These are phyloP conservation scores for Graphiopsis chlorocephala DNA, from an alignment of 2,329 filamentous ascomycete genomes.

Conservation along the genomic window DNA sequence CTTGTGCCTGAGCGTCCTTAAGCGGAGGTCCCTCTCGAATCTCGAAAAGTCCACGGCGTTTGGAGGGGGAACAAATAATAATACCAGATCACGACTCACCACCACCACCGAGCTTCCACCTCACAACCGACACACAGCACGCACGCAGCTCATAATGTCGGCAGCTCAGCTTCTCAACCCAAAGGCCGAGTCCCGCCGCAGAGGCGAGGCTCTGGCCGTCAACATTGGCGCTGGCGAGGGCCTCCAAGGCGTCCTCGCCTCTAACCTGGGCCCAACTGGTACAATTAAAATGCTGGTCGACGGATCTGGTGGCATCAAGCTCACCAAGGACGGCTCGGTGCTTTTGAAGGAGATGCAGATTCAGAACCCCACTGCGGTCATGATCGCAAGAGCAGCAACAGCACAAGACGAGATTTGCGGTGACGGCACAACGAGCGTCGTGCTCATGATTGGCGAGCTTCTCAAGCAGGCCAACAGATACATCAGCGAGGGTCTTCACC, in stretches of 20 bases:
- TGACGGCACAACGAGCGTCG: conserved; percentile 95
- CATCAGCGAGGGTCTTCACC: conserved; percentile 95
- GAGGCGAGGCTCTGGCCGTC: conserved; percentile 92
- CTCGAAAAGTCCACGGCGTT: not conserved
- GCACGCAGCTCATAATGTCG: conserved; percentile 63
- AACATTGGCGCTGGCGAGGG: conserved; percentile 97
- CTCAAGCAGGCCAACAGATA: conserved; percentile 96
- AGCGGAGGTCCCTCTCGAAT: not conserved
- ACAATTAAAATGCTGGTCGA: conserved; percentile 90
- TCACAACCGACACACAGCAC: conserved; percentile 3
- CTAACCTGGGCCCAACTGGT: conserved; percentile 88
- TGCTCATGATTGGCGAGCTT: conserved; percentile 91
- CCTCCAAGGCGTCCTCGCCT: conserved; percentile 73
- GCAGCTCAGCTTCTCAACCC: conserved; percentile 97
- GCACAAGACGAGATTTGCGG: conserved; percentile 98
- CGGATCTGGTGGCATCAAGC: conserved; percentile 76
- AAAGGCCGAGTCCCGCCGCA: conserved; percentile 95
- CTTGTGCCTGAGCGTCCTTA: not conserved
- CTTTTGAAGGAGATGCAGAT: conserved; percentile 79
- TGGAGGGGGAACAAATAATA: conserved; percentile 9
- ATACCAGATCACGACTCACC: not conserved
- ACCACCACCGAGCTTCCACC: conserved; percentile 2
- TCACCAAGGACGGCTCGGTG: conserved; percentile 98
- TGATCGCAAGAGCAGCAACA: conserved; percentile 79
- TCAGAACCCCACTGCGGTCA: conserved; percentile 92